phyloP scores from a whole-genome alignment of 768 basidiomycete genomes.

The Hypholoma fasciculare region DNA sequence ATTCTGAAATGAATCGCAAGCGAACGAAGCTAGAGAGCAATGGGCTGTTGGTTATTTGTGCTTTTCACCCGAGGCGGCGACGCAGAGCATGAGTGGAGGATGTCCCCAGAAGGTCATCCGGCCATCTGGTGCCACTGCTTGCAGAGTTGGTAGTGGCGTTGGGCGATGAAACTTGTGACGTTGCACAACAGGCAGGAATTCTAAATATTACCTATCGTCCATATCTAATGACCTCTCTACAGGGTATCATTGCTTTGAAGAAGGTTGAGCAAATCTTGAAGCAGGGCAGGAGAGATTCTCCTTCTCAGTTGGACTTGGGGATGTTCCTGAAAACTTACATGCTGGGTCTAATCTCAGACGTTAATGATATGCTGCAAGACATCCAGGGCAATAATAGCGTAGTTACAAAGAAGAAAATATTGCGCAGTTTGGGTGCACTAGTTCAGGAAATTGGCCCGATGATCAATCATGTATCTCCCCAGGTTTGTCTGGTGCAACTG shows the following conservation, averaged over 20 bases:
- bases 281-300: conserved; percentile 26
- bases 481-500: conserved; percentile 50
- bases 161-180: conserved; percentile 61
- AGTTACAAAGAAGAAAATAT: conserved; percentile 69
- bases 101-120: no score
- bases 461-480: conserved; percentile 79
- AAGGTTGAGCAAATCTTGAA: conserved; percentile 48
- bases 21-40: no score
- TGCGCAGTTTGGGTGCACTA: conserved; percentile 76
- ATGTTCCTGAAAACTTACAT: conserved; percentile 73
- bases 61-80: no score
- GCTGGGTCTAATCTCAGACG: conserved; percentile 79
- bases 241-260: conserved; percentile 38
- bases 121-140: conserved; percentile 71
- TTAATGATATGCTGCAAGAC: conserved; percentile 88
- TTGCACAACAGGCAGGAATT: conserved; percentile 43
- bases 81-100: no score
- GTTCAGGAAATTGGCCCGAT: conserved; percentile 68
- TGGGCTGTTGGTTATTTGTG: no score
- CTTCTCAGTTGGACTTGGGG: conserved; percentile 41
- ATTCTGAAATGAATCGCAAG: no score
- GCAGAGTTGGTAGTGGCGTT: conserved; percentile 77
- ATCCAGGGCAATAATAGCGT: conserved; percentile 74
- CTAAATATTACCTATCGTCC: neutral
- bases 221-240: neutral